phyloP scores from a whole-genome alignment of 177 flowering plant genomes.

The Tripterygium wilfordii region DNA sequence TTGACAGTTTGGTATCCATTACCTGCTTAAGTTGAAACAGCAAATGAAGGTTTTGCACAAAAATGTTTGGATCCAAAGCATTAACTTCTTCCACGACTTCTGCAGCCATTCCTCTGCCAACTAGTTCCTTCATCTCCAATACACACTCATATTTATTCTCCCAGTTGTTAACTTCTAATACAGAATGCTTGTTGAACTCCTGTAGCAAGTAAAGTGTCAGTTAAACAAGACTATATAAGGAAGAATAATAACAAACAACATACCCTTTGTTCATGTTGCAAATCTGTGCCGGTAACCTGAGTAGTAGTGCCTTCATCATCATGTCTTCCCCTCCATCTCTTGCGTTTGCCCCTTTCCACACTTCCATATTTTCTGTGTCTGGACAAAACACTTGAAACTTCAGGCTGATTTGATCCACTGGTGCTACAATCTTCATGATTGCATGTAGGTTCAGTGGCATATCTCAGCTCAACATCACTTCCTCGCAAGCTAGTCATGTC shows the following conservation, averaged over 20 bases:
- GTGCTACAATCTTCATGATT: constrained; percentile 81
- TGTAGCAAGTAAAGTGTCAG: constrained; percentile 25
- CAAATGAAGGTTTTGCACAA: constrained; percentile 60
- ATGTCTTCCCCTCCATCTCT: constrained; percentile 89
- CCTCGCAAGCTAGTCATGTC: constrained; percentile 28
- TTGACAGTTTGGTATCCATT: background rate
- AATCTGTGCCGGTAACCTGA: constrained; percentile 18
- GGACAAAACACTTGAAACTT: constrained; percentile 26
- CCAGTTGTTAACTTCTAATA: constrained; percentile 13
- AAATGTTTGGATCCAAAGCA: constrained; percentile 65
- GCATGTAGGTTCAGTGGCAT: constrained; percentile 36
- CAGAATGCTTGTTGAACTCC: constrained; percentile 26
- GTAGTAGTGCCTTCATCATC: constrained; percentile 31
- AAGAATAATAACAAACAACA: background rate
- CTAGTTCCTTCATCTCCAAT: constrained; percentile 72
- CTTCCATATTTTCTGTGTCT: constrained; percentile 43
- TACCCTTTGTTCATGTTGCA: constrained; percentile 34
- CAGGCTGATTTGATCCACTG: constrained; percentile 44
- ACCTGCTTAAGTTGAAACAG: constrained; percentile 97
- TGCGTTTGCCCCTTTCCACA: constrained; percentile 68
- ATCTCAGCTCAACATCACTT: constrained; percentile 51
- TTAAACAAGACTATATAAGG: no score
- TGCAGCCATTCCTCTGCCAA: constrained; percentile 76
- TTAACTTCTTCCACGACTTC: constrained; percentile 91
- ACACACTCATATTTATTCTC: constrained; percentile 69